phyloP scores from a whole-genome alignment of 2,329 filamentous ascomycete species.

The Talaromyces sp. region DNA sequence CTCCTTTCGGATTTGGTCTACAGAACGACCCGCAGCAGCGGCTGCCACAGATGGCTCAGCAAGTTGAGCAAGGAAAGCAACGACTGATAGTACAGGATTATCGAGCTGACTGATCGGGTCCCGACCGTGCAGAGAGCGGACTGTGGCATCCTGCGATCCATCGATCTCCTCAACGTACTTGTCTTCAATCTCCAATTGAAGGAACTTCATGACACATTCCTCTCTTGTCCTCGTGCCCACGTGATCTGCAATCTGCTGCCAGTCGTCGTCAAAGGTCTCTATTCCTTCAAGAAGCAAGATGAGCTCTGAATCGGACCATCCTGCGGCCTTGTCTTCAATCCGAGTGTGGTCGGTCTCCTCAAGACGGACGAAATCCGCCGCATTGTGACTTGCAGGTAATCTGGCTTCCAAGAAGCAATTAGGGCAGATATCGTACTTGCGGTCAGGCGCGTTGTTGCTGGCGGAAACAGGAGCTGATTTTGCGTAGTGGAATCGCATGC shows the following conservation, averaged over 20 bases:
- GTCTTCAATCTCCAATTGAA: conserved; percentile 95
- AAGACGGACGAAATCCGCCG: conserved; percentile 79
- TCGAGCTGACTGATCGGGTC: conserved; percentile 89
- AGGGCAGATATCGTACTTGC: conserved; percentile 84
- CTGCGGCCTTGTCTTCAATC: conserved; percentile 75
- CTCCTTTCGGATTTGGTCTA: conserved; percentile 77
- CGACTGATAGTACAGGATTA: conserved; percentile 94
- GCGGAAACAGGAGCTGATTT: conserved; percentile 58
- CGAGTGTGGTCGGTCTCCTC: conserved; percentile 82
- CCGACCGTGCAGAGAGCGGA: conserved; percentile 71
- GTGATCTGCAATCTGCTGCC: conserved; percentile 87
- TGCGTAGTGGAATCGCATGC: conserved; percentile 67
- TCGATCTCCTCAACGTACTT: conserved; percentile 85
- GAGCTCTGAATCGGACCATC: conserved; percentile 88
- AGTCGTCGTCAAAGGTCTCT: conserved; percentile 92
- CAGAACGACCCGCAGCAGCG: conserved; percentile 81
- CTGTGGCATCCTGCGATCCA: conserved; percentile 56
- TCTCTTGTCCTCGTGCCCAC: conserved; percentile 88
- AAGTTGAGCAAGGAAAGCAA: conserved; percentile 87
- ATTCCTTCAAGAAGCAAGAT: conserved; percentile 86
- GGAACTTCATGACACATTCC: conserved; percentile 94
- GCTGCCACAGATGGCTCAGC: conserved; percentile 88
- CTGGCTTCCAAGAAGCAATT: conserved; percentile 84
- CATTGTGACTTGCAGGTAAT: conserved; percentile 73
- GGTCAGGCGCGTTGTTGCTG: conserved; percentile 55